These are phyloP conservation scores for Colletotrichum sp. DNA, from an alignment of 2,329 filamentous ascomycete species.

Conservation along the genomic window DNA sequence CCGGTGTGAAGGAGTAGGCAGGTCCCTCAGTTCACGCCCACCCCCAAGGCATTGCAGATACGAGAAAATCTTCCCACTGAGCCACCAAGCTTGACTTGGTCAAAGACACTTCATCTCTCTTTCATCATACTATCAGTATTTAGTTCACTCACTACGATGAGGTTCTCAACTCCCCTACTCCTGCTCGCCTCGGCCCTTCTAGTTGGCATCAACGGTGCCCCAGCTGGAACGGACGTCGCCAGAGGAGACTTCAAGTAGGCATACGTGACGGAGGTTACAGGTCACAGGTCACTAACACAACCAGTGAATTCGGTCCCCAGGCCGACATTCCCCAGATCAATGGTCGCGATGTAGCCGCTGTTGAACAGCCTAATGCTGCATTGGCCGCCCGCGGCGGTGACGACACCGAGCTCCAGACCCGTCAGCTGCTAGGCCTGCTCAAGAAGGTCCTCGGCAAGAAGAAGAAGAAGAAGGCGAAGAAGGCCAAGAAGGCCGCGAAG, in stretches of 20 bases:
- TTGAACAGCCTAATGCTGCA: slow-evolving; percentile 3
- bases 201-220: slow-evolving; percentile 18
- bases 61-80: neutral
- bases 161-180: neutral
- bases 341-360: neutral
- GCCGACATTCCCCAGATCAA: neutral
- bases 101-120: neutral
- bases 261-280: neutral
- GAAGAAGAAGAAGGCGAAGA: neutral
- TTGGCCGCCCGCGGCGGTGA: neutral
- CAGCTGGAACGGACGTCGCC: neutral
- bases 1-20: neutral
- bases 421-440: neutral
- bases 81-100: slow-evolving; percentile 4
- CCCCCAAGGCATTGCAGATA: slow-evolving; percentile 1
- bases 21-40: slow-evolving; percentile 11
- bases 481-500: neutral
- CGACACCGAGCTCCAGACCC: neutral
- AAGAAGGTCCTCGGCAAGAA: neutral
- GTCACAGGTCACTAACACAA: neutral
- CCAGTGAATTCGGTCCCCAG: neutral
- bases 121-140: neutral
- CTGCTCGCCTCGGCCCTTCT: slow-evolving; percentile 14
- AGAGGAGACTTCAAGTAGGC: neutral
- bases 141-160: neutral